These are phyloP conservation scores for Pyrenochaeta sp. DNA, from an alignment of 2,329 filamentous ascomycete genomes.

Conservation along the genomic window DNA sequence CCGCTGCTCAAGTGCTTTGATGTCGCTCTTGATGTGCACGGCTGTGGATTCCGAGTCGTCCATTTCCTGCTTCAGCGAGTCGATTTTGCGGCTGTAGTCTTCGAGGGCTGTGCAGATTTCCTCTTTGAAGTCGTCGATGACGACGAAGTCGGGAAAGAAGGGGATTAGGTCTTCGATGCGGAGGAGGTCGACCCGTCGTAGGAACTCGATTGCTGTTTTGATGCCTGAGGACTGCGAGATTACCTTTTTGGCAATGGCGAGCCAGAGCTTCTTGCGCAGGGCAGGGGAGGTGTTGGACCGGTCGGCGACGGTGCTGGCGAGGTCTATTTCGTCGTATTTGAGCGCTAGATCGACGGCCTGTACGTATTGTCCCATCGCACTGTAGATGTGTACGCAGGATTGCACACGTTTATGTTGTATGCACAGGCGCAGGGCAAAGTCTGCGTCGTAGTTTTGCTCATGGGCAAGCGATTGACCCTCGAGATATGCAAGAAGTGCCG, in stretches of 20 bases:
- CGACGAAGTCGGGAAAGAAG: constrained; percentile 97
- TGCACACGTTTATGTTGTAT: constrained; percentile 93
- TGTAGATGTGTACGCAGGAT: constrained; percentile 97
- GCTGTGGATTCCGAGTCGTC: constrained; percentile 91
- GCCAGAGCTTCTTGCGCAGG: constrained; percentile 92
- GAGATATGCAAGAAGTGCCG: constrained; percentile 84
- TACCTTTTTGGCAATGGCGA: constrained; percentile 92
- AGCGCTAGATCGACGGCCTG: constrained; percentile 93
- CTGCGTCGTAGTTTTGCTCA: constrained; percentile 87
- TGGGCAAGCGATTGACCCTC: constrained; percentile 79
- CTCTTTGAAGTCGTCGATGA: constrained; percentile 99
- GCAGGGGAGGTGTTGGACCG: constrained; percentile 78
- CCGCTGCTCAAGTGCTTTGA: constrained; percentile 81
- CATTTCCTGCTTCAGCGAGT: constrained; percentile 89
- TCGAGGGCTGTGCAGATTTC: constrained; percentile 95
- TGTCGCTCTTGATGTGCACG: constrained; percentile 88
- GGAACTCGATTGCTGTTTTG: constrained; percentile 85
- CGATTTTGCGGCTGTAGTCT: constrained; percentile 91
- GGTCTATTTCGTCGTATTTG: constrained; percentile 86
- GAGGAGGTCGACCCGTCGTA: constrained; percentile 88
- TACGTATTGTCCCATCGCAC: constrained; percentile 91
- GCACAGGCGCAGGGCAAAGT: constrained; percentile 94
- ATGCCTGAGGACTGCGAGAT: constrained; percentile 87
- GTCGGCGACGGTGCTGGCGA: constrained; percentile 89
- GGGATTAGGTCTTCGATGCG: constrained; percentile 97